Evolutionary conservation across 2,329 filamentous ascomycete species (phyloP), one percentile per base, ranked within the genome.

Genomic region (Beauveria asiatica): DNA sequence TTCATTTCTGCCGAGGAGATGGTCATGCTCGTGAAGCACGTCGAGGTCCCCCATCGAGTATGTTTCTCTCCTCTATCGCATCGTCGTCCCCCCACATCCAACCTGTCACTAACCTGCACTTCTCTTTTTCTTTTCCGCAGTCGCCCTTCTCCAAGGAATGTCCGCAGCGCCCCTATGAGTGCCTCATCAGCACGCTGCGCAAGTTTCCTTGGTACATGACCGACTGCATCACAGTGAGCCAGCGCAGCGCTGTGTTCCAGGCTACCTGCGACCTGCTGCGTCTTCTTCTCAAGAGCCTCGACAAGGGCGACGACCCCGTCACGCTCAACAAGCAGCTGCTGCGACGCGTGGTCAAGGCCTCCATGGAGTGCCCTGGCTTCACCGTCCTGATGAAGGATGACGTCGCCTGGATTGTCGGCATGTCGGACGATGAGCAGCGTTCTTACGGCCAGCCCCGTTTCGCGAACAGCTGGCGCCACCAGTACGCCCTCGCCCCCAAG

Each of bases 121-220:
- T 37, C 49, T 37, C 17, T 11, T 50, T 21, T 17, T n/a, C 3
- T 30, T 16, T 5, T 1, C 13, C 5, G 6, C 56, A 86, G 83
- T 83, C 83, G 13, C 80, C 81, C 0, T 87, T 83, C 67, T 79
- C 82, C 9, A 78, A 76, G 60, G 78, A 84, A 27, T 86, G 83
- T 64, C 83, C 84, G 0, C 84, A 88, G 71, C 80, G 85, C 16
- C 81, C 84, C 1, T 87, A 82, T 60, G 85, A 88, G 72, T 84
- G 79, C 67, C 74, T 88, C 66, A 85, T 88, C 65, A 85, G 82
- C 68, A 86, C 81, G 1, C 68, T 85, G 42, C 79, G 78, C 62
- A 84, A 87, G 74, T 78, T 85, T 48, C 85, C 85, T 0, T 88
- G 85, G 85, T 77, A 81, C 62, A 76, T 78, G 68, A 76, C 83